Evolutionary conservation across 2,329 filamentous ascomycete species (phyloP).

Genomic region (Penicillium italicum): DNA sequence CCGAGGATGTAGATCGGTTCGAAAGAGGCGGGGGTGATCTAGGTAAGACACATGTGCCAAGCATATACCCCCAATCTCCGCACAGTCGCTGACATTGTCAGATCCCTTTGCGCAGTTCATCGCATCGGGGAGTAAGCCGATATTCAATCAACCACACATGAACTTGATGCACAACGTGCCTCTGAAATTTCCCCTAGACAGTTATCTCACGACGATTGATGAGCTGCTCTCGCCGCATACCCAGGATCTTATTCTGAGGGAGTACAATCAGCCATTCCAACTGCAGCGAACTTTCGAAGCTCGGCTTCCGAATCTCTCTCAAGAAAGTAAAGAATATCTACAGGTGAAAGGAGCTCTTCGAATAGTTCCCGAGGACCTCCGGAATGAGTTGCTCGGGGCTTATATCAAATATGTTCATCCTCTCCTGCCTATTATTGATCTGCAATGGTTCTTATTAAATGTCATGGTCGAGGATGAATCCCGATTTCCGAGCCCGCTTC

Average conservation of each 20-base stretch:
- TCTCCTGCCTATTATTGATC: slow-evolving; percentile 8
- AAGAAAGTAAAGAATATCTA: slow-evolving; percentile 1
- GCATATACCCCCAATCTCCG: neutral
- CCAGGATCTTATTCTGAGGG: neutral
- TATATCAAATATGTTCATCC: slow-evolving; percentile 17
- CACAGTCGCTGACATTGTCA: neutral
- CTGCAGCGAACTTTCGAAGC: neutral
- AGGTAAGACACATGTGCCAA: slow-evolving; percentile 1
- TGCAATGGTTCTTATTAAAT: slow-evolving; percentile 5
- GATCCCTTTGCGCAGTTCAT: neutral
- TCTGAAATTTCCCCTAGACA: slow-evolving; percentile 8
- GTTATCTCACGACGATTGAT: slow-evolving; percentile 1
- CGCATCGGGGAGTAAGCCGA: neutral
- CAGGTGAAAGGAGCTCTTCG: slow-evolving; percentile 3
- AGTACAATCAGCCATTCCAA: neutral
- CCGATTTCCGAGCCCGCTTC: slow-evolving; percentile 6
- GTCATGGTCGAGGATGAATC: slow-evolving; percentile 8
- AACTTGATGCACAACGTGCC: neutral
- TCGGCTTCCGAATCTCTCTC: neutral
- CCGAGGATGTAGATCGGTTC: slow-evolving; percentile 8
- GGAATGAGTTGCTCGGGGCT: slow-evolving; percentile 3
- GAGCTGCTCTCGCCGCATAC: slow-evolving; percentile 3
- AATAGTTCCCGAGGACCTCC: slow-evolving; percentile 2
- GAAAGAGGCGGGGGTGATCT: neutral
- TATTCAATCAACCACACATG: slow-evolving; percentile 5